Evolutionary conservation across 177 flowering plant species (phyloP).

Genomic region (Tripterygium wilfordii): DNA sequence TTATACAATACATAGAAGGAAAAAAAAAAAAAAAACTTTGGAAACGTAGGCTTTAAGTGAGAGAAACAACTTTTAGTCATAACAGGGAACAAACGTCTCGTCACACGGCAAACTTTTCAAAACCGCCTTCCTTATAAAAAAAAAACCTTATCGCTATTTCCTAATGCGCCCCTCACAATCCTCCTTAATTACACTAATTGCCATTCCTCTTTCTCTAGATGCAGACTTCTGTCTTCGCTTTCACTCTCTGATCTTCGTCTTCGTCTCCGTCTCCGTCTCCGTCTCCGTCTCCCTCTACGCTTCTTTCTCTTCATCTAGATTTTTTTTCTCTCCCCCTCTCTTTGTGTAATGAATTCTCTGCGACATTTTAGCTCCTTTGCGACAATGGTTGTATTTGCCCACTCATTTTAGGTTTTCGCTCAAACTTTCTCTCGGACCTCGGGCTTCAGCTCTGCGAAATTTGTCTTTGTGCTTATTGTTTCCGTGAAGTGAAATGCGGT

Average conservation of each 20-base stretch:
- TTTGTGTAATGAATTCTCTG: no score
- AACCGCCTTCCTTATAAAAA: neutral
- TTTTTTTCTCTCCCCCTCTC: no score
- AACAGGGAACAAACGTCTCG: neutral
- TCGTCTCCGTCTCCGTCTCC: neutral
- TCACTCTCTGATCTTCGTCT: conserved; percentile 3
- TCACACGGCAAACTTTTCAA: neutral
- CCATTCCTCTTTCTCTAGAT: conserved; percentile 16
- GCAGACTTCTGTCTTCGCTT: no score
- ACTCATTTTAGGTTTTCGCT: no score
- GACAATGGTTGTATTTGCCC: neutral
- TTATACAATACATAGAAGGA: no score
- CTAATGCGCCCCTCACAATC: conserved; percentile 8
- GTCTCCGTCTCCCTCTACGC: conserved; percentile 1
- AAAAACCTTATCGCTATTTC: conserved; percentile 1
- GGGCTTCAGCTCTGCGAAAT: neutral
- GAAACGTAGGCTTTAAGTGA: conserved; percentile 32
- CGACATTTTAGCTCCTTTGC: no score
- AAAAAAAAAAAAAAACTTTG: no score
- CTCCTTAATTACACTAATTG: conserved; percentile 17
- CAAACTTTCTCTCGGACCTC: neutral
- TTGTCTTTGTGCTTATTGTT: no score
- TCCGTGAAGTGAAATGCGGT: conserved; percentile 6
- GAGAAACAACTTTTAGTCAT: conserved; percentile 9
- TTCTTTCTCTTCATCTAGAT: neutral